A percentile compares a stretch with the other conserved stretches of the same genome.
phyloP scores from a whole-genome alignment of 192 early-diverging fungal species.

The Dispira simplex region DNA sequence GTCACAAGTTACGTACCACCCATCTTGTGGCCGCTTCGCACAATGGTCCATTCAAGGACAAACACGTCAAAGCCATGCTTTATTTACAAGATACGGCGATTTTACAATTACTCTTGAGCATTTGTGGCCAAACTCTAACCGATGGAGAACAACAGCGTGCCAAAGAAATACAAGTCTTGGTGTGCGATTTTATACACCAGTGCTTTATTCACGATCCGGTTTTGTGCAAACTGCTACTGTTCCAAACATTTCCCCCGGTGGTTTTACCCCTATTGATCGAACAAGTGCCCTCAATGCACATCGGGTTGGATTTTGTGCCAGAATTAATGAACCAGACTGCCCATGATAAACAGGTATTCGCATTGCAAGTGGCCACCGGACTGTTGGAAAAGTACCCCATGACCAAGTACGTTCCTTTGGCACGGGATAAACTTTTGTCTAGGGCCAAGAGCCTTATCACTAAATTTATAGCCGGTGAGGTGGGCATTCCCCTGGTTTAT shows the following conservation, averaged over 20 bases:
- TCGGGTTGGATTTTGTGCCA: constrained; percentile 35
- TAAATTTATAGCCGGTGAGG: neutral
- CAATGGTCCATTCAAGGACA: constrained; percentile 17
- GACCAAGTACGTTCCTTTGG: neutral
- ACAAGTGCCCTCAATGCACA: constrained; percentile 47
- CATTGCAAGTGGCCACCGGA: neutral
- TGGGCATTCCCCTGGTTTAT: neutral
- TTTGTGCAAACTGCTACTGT: constrained; percentile 38
- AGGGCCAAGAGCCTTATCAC: neutral
- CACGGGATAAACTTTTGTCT: neutral
- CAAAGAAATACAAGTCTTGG: constrained; percentile 12
- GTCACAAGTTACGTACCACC: constrained; percentile 23
- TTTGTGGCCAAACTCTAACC: constrained; percentile 13
- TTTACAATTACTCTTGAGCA: constrained; percentile 36
- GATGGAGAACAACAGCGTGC: neutral
- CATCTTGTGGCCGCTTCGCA: constrained; percentile 13
- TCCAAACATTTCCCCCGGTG: constrained; percentile 36
- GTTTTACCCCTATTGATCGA: constrained; percentile 36
- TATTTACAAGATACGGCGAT: constrained; percentile 36
- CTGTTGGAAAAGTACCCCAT: constrained; percentile 9
- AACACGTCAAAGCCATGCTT: constrained; percentile 27
- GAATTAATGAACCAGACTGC: constrained; percentile 24
- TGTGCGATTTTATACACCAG: constrained; percentile 41
- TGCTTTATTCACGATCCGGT: constrained; percentile 39
- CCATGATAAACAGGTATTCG: neutral